Percentiles rank a stretch among this genome's conserved stretches.
phyloP scores from a whole-genome alignment of 495 filamentous ascomycete species.

The Emericellopsis terricola region DNA sequence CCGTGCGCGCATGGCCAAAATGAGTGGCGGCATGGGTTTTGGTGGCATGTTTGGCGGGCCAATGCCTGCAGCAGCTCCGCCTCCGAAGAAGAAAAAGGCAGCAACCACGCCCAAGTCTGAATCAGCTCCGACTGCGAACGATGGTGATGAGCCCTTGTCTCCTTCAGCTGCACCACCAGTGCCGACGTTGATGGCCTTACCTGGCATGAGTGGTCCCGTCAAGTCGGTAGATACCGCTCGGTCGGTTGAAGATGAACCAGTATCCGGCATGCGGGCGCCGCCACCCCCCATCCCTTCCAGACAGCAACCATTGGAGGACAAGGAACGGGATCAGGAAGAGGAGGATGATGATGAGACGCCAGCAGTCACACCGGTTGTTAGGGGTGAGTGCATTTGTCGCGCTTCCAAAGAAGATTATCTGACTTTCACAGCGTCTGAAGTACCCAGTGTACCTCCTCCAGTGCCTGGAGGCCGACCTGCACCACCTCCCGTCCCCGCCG shows the following conservation, averaged over 20 bases:
- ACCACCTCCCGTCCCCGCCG: slow-evolving; percentile 50
- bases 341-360: slow-evolving; percentile 16
- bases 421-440: too few species aligned
- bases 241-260: slow-evolving; percentile 24
- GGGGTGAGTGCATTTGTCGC: slow-evolving; percentile 15
- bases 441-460: neutral
- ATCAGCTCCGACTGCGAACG: slow-evolving; percentile 23
- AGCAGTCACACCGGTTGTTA: slow-evolving; percentile 7
- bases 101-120: slow-evolving; percentile 24
- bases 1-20: slow-evolving; percentile 89
- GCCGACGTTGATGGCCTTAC: slow-evolving; percentile 51
- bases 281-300: slow-evolving; percentile 13
- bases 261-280: slow-evolving; percentile 19
- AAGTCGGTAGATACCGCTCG: slow-evolving; percentile 17
- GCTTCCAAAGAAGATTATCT: too few species aligned
- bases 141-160: slow-evolving; percentile 25
- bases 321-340: slow-evolving; percentile 24
- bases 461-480: slow-evolving; percentile 39
- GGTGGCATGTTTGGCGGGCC: slow-evolving; percentile 82
- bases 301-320: slow-evolving; percentile 15
- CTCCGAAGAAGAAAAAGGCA: slow-evolving; percentile 43
- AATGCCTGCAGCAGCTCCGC: slow-evolving; percentile 35
- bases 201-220: slow-evolving; percentile 42
- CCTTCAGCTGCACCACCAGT: slow-evolving; percentile 45
- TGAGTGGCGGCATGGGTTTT: slow-evolving; percentile 97